phyloP scores from a whole-genome alignment of 192 early-diverging fungal genomes.

The Allomyces javanicus region DNA sequence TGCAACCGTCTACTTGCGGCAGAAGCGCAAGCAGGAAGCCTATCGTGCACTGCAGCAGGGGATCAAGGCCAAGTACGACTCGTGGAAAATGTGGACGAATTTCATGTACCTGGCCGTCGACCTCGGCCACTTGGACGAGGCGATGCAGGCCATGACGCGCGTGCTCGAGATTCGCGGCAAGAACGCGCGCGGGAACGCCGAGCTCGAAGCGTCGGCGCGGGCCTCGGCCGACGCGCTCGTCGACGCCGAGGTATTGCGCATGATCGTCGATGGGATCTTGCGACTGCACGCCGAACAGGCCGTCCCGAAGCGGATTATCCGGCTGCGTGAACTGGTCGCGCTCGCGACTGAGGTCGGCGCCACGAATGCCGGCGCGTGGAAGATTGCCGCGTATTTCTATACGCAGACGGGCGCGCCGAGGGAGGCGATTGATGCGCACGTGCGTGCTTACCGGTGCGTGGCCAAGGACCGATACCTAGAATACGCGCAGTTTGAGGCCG shows the following conservation, averaged over 20 bases:
- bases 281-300: conserved; percentile 17
- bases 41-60: conserved; percentile 67
- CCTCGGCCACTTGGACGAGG: conserved; percentile 56
- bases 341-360: conserved; percentile 38
- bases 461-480: conserved; percentile 55
- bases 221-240: conserved; percentile 45
- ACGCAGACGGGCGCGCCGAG: conserved; percentile 37
- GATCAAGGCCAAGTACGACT: conserved; percentile 52
- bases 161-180: conserved; percentile 44
- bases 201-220: not conserved
- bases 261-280: conserved; percentile 47
- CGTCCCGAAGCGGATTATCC: conserved; percentile 1
- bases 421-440: conserved; percentile 52
- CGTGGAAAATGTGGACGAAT: conserved; percentile 88
- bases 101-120: conserved; percentile 59
- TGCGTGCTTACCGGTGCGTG: conserved; percentile 67
- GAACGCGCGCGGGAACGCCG: too few relatives aligned
- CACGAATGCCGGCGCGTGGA: conserved; percentile 51
- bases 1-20: conserved; percentile 56
- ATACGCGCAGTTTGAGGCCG: conserved; percentile 54
- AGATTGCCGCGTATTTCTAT: conserved; percentile 53
- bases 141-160: conserved; percentile 65
- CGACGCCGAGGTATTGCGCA: conserved; percentile 58
- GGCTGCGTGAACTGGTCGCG: conserved; percentile 3
- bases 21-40: conserved; percentile 55